Base-by-base conservation (phyloP, 2,329 filamentous ascomycete genomes). In the Colletotrichum australisinense region DNA sequence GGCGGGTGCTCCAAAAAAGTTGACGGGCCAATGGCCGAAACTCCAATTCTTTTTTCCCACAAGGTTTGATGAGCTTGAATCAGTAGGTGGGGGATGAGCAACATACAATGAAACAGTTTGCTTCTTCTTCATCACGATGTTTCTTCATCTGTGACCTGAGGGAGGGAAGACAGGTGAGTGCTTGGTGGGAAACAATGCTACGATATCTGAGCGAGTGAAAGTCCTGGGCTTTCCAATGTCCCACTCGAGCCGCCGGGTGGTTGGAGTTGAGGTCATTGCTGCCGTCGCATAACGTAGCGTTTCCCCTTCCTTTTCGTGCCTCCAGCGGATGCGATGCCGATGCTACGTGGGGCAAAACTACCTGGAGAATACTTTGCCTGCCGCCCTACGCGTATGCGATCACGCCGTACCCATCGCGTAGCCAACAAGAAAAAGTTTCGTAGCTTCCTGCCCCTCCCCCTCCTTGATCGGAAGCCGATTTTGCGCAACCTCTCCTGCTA, bases 401-500 rank as follows among this genome's bases (percentile, higher is more conserved):
- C 9, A 28, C 11, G 8, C 26, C 46, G 71, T 73, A 73, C 49
- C 53, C 5, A 9, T 12, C 49, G 35, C 42, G 71, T 73, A 73
- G 35, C 49, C 46, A 55, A 35, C 16, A 22, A 22, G 42, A 49
- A 49, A 49, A 49, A 26, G 49, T 49, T 65, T 73, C 49, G 62
- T 71, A 26, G 32, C 53, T 64, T 22, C 56, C 57, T 73, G 67
- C 71, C 67, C 71, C 71, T 71, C 71, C 71, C 71, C 71, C 71
- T 71, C 71, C 67, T 71, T 73, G 60, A 71, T 71, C 67, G 67
- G 71, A 73, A 64, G 52, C 66, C 56, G 70, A 69, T 73, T 72
- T 72, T 73, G 66, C 70, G 70, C 70, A 67, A 55, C 30, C 62
- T 64, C 49, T 64, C 53, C 58, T 72, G 32, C 57, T 53, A 52